Evolutionary conservation across 1,284 basidiomycete genomes (phyloP), one percentile per base, ranked within the genome.

Genomic region (Cryptococcus maquisensis): DNA sequence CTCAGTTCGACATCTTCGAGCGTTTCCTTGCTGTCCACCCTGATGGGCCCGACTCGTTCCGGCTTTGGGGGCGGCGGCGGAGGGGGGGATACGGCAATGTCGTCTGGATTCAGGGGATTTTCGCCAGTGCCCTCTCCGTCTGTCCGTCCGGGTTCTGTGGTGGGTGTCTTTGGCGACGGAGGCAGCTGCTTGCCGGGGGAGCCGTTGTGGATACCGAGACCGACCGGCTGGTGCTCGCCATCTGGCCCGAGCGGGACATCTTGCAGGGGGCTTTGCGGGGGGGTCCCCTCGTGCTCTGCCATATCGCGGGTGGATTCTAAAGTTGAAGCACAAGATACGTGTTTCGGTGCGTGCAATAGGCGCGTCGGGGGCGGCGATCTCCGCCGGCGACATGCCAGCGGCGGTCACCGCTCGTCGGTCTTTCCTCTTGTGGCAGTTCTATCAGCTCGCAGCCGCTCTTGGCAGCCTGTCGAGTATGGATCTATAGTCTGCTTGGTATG

Each of bases 1-100:
- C 60, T 65, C 12, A 67, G 57, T 13, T 60, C 60, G 12, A 67
- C 59, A 32, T 67, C 63, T 38, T 69, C 56, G 46, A 66, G 41
- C 13, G 55, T 57, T 40, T 64, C 62, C n/a, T 50, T 58, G 38
- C 60, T 54, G 15, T 52, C 52, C n/a, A 47, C 59, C 1, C 24
- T 28, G 12, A 45, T 45, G 9, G 50, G 53, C 3, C 56, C 50
- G 15, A 32, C 55, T 47, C 49, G 28, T 16, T 36, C 47, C 2
- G 59, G 49, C 38, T 64, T 64, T 4, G 59, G 59, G 6, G 62
- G 62, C 40, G 54, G 57, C 13, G 52, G 59, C 36, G 59, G 62
- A 10, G 61, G 57, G 16, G 58, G 52, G 28, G 52, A 51, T 10
- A 44, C 43, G 9, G 48, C 41, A 5, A 52, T 52, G 35, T 53